Evolutionary conservation across 2,329 filamentous ascomycete species (phyloP), one percentile per base, ranked within the genome.

Genomic region (Scedosporium boydii): DNA sequence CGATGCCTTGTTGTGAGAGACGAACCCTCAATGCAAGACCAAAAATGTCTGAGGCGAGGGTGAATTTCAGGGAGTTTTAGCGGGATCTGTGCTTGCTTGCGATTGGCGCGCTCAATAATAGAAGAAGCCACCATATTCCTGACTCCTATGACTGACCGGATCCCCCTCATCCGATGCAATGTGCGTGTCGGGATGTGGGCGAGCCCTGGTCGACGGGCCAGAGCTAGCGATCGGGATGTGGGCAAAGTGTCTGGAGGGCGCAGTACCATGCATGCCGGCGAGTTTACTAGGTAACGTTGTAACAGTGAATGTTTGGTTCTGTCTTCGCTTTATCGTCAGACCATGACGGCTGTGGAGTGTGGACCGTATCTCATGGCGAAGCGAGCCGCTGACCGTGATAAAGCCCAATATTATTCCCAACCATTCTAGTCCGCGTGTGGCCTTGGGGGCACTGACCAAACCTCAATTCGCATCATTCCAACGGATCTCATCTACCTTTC

Each of bases 161-260:
- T 18, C 55, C 29, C 18, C 18, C 16, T 12, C 18, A 29, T 44
- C 58, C 9, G 29, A 21, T 34, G 46, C 26, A 7, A 46, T 53
- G 61, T 41, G 12, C n/a, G 41, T 4, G 14, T 64, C 63, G 63
- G 63, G 60, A 64, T 64, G 63, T 64, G 63, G 63, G 44, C 57
- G 59, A 6, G 34, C 21, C 7, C 10, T n/a, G 4, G 12, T 42
- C 38, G 34, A 41, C 60, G 59, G 67, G 67, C 63, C 41, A 65
- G 7, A 7, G 27, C 12, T 10, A 12, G 9, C 53, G 16, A 16
- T 46, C 42, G 42, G 18, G 58, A 51, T 27, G 38, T 44, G 58
- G 42, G 42, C 6, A 26, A 38, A 58, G 16, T 6, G 48, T 9
- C 29, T 34, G 7, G 29, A 9, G 6, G 7, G 29, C 9, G 29